These are phyloP conservation scores for Kwoniella sp. DNA, from an alignment of 768 basidiomycete genomes.

Conservation along the genomic window DNA sequence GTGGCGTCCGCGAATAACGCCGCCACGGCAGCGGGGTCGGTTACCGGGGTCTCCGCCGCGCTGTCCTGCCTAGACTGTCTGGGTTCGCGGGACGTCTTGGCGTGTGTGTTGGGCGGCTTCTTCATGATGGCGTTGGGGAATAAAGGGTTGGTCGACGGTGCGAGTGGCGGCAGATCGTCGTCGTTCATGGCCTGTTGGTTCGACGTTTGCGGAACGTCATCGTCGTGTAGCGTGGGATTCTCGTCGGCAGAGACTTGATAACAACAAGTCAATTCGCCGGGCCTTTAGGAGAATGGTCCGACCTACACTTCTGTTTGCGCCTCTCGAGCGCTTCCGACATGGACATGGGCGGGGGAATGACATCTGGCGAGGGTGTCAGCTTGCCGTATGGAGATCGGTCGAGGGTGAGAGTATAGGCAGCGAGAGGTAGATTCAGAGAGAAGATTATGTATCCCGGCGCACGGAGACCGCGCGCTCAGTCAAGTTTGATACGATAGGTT, in stretches of 20 bases:
- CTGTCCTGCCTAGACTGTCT: neutral
- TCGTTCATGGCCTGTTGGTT: conserved; percentile 5
- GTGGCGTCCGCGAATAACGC: no score
- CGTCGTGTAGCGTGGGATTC: conserved; percentile 28
- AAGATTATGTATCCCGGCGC: conserved; percentile 44
- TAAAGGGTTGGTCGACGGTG: conserved; percentile 38
- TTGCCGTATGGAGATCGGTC: conserved; percentile 1
- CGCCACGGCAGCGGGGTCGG: conserved; percentile 2
- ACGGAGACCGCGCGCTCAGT: conserved; percentile 5
- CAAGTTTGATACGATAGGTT: conserved; percentile 26
- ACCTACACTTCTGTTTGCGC: conserved; percentile 34
- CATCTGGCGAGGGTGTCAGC: conserved; percentile 23
- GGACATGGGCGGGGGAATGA: conserved; percentile 3
- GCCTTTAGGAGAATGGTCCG: neutral
- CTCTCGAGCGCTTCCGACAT: conserved; percentile 32
- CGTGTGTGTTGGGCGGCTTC: conserved; percentile 36
- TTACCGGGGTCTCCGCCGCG: neutral
- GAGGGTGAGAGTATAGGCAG: neutral
- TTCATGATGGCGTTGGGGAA: conserved; percentile 43
- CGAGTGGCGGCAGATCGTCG: conserved; percentile 33
- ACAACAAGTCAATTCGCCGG: neutral
- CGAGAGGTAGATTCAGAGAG: conserved; percentile 40
- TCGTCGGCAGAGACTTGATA: conserved; percentile 25
- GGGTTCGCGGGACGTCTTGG: conserved; percentile 16
- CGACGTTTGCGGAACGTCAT: conserved; percentile 1